These are phyloP conservation scores for Camelina neglecta DNA, from an alignment of 345 rosid genomes.

Conservation along the genomic window DNA sequence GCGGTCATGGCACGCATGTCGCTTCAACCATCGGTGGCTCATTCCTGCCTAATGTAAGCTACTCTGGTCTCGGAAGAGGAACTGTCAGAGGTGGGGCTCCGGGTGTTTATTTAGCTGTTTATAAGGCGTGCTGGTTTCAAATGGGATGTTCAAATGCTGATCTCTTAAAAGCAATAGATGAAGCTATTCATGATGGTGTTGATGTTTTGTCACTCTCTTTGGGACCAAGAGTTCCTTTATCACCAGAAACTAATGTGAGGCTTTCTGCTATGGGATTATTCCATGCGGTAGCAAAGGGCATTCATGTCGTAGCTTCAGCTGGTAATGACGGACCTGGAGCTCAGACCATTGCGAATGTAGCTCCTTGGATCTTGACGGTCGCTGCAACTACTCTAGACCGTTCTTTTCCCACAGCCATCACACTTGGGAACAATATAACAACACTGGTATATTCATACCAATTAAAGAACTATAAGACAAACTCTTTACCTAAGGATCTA, in stretches of 20 bases:
- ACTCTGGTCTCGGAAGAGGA: constrained; percentile 52
- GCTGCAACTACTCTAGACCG: constrained; percentile 63
- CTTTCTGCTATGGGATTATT: constrained; percentile 48
- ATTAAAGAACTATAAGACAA: neutral
- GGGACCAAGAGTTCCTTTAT: constrained; percentile 33
- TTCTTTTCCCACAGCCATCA: constrained; percentile 47
- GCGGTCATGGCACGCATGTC: constrained; percentile 67
- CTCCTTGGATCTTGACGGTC: constrained; percentile 62
- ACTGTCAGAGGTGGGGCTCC: constrained; percentile 57
- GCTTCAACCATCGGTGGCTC: constrained; percentile 58
- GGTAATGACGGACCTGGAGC: constrained; percentile 53
- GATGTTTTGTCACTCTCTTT: constrained; percentile 46
- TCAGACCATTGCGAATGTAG: constrained; percentile 46
- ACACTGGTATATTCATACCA: neutral
- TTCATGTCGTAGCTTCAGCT: constrained; percentile 50
- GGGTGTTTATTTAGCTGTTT: constrained; percentile 52
- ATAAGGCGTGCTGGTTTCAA: constrained; percentile 52
- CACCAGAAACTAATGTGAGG: constrained; percentile 46
- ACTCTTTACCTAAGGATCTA: neutral
- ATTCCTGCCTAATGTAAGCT: constrained; percentile 43
- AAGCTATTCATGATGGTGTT: constrained; percentile 56
- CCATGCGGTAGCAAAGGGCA: constrained; percentile 55
- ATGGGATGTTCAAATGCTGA: constrained; percentile 50
- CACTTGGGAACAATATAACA: constrained; percentile 49
- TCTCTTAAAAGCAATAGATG: constrained; percentile 59